phyloP scores from a whole-genome alignment of 768 basidiomycete species.

The Boletus tomentosulus region DNA sequence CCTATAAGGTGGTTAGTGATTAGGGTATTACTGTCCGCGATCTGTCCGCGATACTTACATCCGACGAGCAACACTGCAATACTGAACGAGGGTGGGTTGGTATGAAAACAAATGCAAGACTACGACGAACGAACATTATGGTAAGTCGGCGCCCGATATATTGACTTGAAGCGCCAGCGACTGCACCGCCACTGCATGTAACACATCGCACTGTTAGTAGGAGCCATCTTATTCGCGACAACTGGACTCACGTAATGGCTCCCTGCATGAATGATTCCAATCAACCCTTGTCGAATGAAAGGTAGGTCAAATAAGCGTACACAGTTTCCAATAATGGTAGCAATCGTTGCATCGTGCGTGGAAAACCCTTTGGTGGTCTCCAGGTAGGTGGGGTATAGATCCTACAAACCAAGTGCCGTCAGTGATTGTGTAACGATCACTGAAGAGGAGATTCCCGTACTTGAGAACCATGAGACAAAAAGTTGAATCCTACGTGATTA shows the following conservation, averaged over 20 bases:
- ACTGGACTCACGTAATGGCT: conserved; percentile 39
- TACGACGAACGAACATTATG: conserved; percentile 41
- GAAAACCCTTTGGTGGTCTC: conserved; percentile 57
- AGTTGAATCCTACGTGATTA: conserved; percentile 56
- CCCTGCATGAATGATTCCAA: conserved; percentile 28
- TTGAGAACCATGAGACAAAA: conserved; percentile 71
- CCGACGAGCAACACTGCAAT: conserved; percentile 20
- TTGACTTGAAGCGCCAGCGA: conserved; percentile 71
- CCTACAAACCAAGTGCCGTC: conserved; percentile 31
- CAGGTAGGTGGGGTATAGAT: conserved; percentile 77
- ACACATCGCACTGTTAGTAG: not conserved
- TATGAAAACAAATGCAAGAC: not conserved
- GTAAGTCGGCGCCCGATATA: conserved; percentile 78
- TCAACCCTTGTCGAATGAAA: not conserved
- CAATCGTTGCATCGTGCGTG: conserved; percentile 55
- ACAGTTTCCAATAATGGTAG: conserved; percentile 81
- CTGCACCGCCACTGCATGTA: conserved; percentile 50
- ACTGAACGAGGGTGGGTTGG: conserved; percentile 11
- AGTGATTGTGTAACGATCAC: not conserved
- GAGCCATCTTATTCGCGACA: conserved; percentile 6
- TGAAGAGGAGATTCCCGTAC: conserved; percentile 25
- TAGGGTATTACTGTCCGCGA: not conserved
- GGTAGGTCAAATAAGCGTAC: conserved; percentile 30
- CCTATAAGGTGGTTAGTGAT: conserved; percentile 13
- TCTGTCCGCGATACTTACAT: conserved; percentile 27